Evolutionary conservation across 1,284 basidiomycete species (phyloP), one percentile per base, ranked within the genome.

Genomic region (Cutaneotrichosporon sp.): DNA sequence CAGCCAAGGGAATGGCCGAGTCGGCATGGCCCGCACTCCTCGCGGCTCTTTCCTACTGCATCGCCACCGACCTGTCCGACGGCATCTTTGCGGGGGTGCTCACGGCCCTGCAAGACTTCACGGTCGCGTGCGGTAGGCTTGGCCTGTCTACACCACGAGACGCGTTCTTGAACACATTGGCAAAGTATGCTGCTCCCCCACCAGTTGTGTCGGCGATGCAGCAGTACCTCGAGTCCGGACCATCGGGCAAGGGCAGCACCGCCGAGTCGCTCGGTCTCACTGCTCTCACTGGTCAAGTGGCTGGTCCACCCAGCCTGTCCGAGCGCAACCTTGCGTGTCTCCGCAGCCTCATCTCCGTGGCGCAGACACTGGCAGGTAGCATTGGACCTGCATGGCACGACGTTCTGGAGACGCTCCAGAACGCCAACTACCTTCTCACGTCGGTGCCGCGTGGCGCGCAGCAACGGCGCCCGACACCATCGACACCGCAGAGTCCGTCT

Each of bases 251-350:
- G 52, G 73, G 76, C 3, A 83, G 86, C 42, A 86, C 86, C 4
- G 83, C 90, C 40, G 91, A 94, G 73, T 87, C 65, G n/a, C 81
- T 93, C 6, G 90, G 91, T 0, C 75, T 82, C n/a, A 31, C 70
- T 75, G 31, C 70, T 80, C 8, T 71, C 70, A 60, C 66, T 86
- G 56, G 71, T 74, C n/a, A 69, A 79, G 5, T 69, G 69, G 50
- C 65, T 86, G 72, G 70, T 57, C 83, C 89, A 1, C 90, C 92
- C 0, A 87, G 88, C 4, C 80, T 99, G 14, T 92, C 90, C 0
- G 89, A 92, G 67, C 85, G 95, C 36, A 99, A 98, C 73, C 83
- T 97, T 68, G 90, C 92, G 0, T 97, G 94, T 74, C 80, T 98
- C 61, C 91, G 91, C 68, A 89, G 91, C 1, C 83, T 95, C 56